A percentile compares a stretch with the other conserved stretches of the same genome.
Conservation (phyloP, 2,329 filamentous ascomycete species). For the Cladophialophora yegresii region DNA sequence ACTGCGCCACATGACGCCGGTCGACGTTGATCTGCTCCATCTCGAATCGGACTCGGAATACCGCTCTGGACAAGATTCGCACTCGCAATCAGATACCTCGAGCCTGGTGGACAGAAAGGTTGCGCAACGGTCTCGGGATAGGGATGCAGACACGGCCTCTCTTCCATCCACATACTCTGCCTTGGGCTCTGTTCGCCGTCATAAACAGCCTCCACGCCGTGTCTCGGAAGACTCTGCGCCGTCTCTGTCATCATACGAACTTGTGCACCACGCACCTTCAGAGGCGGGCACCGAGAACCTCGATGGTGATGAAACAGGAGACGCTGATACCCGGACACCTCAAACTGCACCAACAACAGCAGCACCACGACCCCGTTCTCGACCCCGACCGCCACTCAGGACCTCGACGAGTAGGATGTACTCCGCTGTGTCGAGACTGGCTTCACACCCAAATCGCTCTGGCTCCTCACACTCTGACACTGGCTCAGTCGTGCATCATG, state of each 20-base stretch:
- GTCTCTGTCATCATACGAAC: conserved; percentile 27
- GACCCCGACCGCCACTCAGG: conserved; percentile 9
- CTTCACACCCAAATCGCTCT: conserved; percentile 5
- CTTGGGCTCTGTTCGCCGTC: conserved; percentile 27
- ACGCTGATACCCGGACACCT: conserved; percentile 17
- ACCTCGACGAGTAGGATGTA: conserved; percentile 24
- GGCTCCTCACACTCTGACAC: conserved; percentile 5
- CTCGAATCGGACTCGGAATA: conserved; percentile 29
- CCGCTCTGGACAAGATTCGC: neutral
- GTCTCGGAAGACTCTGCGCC: conserved; percentile 34
- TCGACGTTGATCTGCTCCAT: conserved; percentile 58
- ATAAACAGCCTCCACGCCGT: conserved; percentile 23
- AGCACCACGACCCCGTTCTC: conserved; percentile 8
- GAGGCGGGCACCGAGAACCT: conserved; percentile 11
- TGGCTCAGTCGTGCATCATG: conserved; percentile 9
- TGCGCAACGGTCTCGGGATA: neutral
- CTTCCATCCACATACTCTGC: conserved; percentile 26
- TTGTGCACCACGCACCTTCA: conserved; percentile 3
- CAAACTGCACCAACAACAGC: conserved; percentile 22
- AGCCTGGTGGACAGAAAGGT: conserved; percentile 8
- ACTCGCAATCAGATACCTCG: conserved; percentile 17
- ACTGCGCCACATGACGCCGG: conserved; percentile 70
- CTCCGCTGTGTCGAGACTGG: conserved; percentile 25
- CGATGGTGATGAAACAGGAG: conserved; percentile 6
- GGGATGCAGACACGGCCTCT: conserved; percentile 18